Conservation (phyloP, 2,329 filamentous ascomycete species). For the Nakataea oryzae region DNA sequence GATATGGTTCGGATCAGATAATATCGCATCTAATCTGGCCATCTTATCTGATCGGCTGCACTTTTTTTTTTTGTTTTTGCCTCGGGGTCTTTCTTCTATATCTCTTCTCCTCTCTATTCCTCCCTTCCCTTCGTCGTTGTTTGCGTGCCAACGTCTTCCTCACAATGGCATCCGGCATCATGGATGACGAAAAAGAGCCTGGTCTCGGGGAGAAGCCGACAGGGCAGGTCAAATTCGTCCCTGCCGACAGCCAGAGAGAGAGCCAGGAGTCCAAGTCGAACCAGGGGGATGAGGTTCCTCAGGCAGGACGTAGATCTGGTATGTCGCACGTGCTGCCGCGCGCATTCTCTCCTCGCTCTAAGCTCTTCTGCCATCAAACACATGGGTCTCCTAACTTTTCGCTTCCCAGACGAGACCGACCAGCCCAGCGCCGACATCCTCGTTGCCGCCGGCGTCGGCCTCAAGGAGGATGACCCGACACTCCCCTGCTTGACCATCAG, state of each 20-base stretch:
- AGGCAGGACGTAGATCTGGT: background rate
- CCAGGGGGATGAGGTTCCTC: background rate
- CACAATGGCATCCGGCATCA: background rate
- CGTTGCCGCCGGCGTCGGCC: slow-evolving; percentile 18
- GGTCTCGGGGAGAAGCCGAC: background rate
- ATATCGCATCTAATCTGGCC: background rate
- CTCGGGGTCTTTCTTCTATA: background rate
- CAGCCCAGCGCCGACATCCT: slow-evolving; percentile 13
- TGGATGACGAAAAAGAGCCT: background rate
- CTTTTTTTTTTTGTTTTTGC: background rate
- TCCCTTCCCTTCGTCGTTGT: background rate
- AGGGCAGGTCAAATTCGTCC: background rate
- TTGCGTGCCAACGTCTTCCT: background rate
- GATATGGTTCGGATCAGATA: background rate
- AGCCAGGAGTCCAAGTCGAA: background rate
- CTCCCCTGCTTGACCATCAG: slow-evolving; percentile 24
- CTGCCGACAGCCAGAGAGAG: background rate
- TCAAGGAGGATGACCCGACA: slow-evolving; percentile 15
- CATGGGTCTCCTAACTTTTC: background rate
- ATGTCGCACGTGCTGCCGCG: too few species aligned
- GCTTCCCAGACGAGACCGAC: slow-evolving; percentile 5
- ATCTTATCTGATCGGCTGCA: background rate
- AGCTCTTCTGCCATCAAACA: background rate
- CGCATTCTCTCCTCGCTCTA: background rate
- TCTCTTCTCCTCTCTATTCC: background rate